Evolutionary conservation across 2,329 filamentous ascomycete species (phyloP).

Genomic region (Sporothrix schenckii): DNA sequence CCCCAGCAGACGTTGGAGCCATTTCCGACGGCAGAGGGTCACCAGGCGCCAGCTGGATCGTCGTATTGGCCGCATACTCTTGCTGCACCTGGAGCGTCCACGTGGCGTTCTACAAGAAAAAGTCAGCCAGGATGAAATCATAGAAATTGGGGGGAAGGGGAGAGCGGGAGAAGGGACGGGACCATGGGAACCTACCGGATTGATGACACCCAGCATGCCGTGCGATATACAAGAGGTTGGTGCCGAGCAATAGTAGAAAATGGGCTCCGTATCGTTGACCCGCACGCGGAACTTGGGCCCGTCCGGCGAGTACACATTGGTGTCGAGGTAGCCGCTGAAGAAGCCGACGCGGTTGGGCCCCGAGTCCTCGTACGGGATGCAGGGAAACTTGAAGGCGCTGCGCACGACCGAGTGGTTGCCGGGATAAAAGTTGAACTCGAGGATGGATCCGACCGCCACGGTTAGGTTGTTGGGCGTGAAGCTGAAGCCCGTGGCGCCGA

Average conservation of each 20-base stretch:
- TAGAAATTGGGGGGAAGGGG: background rate
- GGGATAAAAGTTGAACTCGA: constrained; percentile 65
- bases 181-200: constrained; percentile 54
- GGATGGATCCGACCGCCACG: constrained; percentile 52
- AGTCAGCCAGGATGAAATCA: no score
- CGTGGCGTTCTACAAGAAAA: constrained; percentile 47
- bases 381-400: constrained; percentile 62
- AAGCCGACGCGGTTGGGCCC: constrained; percentile 55
- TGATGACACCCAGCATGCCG: constrained; percentile 77
- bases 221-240: constrained; percentile 65
- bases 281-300: constrained; percentile 48
- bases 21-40: constrained; percentile 56
- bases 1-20: constrained; percentile 36
- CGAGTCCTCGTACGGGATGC: constrained; percentile 63
- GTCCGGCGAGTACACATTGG: constrained; percentile 52
- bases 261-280: constrained; percentile 65
- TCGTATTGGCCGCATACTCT: constrained; percentile 51
- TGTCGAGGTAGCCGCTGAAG: constrained; percentile 54
- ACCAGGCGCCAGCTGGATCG: constrained; percentile 59
- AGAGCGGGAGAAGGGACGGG: no score
- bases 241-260: constrained; percentile 72
- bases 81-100: constrained; percentile 54
- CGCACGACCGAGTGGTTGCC: constrained; percentile 66
- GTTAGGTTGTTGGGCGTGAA: constrained; percentile 45
- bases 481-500: constrained; percentile 39